Evolutionary conservation across 495 filamentous ascomycete genomes (phyloP).

Genomic region (Hapsidospora chrysogenum): DNA sequence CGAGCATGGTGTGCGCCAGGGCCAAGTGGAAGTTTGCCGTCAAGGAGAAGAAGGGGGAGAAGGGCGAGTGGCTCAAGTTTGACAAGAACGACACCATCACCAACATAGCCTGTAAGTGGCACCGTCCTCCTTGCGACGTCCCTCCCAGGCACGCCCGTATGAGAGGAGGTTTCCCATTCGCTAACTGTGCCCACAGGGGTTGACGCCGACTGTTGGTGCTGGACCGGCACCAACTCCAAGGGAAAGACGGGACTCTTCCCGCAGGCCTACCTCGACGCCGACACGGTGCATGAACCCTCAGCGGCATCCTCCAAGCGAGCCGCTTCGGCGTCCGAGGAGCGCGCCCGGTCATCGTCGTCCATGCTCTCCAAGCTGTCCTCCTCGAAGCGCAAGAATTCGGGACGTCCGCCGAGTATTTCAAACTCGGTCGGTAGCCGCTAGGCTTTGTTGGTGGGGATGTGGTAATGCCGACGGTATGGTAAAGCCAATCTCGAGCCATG

Average conservation of each 20-base stretch:
- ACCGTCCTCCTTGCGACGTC: neutral
- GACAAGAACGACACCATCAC: constrained; percentile 28
- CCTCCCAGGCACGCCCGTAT: neutral
- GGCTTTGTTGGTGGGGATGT: too few relatives aligned
- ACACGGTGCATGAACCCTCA: constrained; percentile 10
- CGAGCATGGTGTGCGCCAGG: constrained; percentile 17
- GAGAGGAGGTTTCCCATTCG: neutral
- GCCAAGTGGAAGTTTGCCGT: constrained; percentile 29
- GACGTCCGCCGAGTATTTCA: constrained; percentile 1
- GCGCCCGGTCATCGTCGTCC: constrained; percentile 8
- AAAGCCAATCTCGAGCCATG: too few relatives aligned
- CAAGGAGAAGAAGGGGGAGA: constrained; percentile 16
- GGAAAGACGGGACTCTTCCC: constrained; percentile 30
- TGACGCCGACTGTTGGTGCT: constrained; percentile 29
- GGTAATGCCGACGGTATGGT: too few relatives aligned
- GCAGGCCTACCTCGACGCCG: constrained; percentile 19
- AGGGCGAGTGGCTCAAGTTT: constrained; percentile 25
- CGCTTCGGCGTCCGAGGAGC: constrained; percentile 16
- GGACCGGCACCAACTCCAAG: constrained; percentile 26
- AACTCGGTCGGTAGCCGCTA: too few relatives aligned
- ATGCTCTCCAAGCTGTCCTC: constrained; percentile 13
- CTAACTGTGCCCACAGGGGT: constrained; percentile 8
- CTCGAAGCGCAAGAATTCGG: constrained; percentile 9
- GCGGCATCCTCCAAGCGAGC: constrained; percentile 8
- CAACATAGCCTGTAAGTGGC: constrained; percentile 26